Evolutionary conservation across 2,329 filamentous ascomycete genomes (phyloP).

Genomic region (Phaeosphaeria sp.): DNA sequence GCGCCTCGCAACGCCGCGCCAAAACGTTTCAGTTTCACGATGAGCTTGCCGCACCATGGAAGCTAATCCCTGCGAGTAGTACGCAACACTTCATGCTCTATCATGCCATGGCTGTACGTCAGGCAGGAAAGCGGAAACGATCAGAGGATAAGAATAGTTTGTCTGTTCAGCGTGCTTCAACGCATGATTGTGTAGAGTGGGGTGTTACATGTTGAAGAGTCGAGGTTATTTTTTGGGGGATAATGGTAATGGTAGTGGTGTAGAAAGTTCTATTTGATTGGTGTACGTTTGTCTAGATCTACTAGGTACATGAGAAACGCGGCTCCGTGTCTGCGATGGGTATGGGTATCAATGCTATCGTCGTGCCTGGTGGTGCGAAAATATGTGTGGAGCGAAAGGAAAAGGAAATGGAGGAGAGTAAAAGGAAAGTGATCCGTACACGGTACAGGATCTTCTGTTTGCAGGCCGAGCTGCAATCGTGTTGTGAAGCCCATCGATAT

Average conservation of each 20-base stretch:
- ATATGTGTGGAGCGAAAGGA: constrained; percentile 1
- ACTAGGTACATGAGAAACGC: background rate
- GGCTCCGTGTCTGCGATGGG: background rate
- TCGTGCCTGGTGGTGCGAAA: background rate
- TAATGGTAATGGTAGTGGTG: too few relatives aligned
- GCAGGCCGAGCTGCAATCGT: background rate
- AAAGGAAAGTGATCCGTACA: background rate
- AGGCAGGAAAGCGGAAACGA: background rate
- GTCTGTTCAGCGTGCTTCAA: too few relatives aligned
- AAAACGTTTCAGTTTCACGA: background rate
- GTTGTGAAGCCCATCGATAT: background rate
- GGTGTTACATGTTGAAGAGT: too few relatives aligned
- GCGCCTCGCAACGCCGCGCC: background rate
- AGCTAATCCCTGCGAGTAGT: background rate
- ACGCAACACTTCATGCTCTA: background rate
- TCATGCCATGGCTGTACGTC: background rate
- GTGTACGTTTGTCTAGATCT: background rate
- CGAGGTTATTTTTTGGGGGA: too few relatives aligned
- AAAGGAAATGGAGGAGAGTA: background rate
- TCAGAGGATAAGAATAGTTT: background rate
- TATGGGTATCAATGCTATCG: background rate
- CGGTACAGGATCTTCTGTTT: background rate
- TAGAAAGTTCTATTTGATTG: too few relatives aligned
- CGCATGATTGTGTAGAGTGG: too few relatives aligned
- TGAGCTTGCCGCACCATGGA: background rate